Percentiles rank a stretch among this genome's conserved stretches.
Conservation (phyloP, 108 stramenopile species). For the Fistulifera solaris region DNA sequence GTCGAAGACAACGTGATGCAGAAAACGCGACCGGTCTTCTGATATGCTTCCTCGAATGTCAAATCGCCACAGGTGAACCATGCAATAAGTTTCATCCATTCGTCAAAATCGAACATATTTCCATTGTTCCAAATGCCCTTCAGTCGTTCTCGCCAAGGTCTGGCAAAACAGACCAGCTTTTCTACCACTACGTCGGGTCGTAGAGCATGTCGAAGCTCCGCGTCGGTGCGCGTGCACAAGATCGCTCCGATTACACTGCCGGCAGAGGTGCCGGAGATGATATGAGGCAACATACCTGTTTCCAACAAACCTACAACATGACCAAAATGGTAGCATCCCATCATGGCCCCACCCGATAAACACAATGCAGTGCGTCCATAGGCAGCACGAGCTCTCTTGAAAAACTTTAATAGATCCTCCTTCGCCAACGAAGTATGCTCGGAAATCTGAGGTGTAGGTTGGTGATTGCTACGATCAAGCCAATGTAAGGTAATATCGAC, state of each 20-base stretch:
- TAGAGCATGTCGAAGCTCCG: constrained; percentile 72
- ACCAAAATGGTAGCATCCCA: constrained; percentile 93
- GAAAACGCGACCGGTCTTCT: constrained; percentile 90
- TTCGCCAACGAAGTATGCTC: constrained; percentile 29
- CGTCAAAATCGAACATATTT: constrained; percentile 58
- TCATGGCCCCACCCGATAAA: constrained; percentile 86
- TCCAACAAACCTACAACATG: constrained; percentile 78
- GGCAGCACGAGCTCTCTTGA: constrained; percentile 86
- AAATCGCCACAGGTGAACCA: constrained; percentile 81
- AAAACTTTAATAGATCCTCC: constrained; percentile 45
- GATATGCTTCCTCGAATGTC: constrained; percentile 96
- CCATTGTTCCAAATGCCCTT: constrained; percentile 40
- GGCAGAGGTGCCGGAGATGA: constrained; percentile 91
- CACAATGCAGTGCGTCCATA: constrained; percentile 95
- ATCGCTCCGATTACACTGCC: constrained; percentile 90
- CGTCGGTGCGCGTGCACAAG: constrained; percentile 85
- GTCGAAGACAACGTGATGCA: constrained; percentile 93
- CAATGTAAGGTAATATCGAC: no score
- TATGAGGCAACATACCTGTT: constrained; percentile 79
- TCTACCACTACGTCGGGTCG: constrained; percentile 40
- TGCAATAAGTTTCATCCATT: constrained; percentile 57
- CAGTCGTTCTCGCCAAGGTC: constrained; percentile 56
- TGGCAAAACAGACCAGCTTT: constrained; percentile 55
- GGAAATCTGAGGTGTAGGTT: constrained; percentile 3
- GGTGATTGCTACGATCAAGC: not conserved